Evolutionary conservation across 768 basidiomycete genomes (phyloP).

Genomic region (Cystobasidium tubakii): DNA sequence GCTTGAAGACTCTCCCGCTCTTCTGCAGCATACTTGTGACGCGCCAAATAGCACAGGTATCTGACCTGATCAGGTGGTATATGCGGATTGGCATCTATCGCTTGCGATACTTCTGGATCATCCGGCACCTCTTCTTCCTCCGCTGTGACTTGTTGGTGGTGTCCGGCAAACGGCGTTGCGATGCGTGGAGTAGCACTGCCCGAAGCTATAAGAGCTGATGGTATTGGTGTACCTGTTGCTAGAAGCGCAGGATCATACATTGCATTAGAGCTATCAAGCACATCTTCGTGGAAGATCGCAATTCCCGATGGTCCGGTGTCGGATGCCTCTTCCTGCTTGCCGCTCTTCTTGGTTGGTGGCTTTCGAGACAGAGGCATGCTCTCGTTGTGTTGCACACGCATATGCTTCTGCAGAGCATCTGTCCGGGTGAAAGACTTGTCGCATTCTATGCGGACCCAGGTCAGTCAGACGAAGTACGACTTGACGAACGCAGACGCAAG

Average conservation of each 20-base stretch:
- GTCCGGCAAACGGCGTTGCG: neutral
- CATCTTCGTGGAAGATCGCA: constrained; percentile 2
- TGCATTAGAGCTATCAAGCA: constrained; percentile 7
- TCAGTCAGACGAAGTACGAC: neutral
- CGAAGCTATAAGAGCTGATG: constrained; percentile 1
- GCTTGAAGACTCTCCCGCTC: constrained; percentile 63
- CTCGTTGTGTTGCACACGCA: constrained; percentile 73
- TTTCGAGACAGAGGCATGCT: constrained; percentile 65
- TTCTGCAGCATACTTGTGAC: constrained; percentile 63
- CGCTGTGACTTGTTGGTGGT: neutral
- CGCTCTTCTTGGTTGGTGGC: constrained; percentile 31
- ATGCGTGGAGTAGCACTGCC: constrained; percentile 9
- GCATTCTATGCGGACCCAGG: constrained; percentile 60
- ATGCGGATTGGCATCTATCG: constrained; percentile 36
- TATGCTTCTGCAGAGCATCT: constrained; percentile 80
- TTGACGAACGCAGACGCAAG: neutral
- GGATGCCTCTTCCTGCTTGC: neutral
- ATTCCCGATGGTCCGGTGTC: neutral
- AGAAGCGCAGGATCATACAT: constrained; percentile 25
- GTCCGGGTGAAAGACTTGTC: constrained; percentile 92
- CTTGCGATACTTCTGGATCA: constrained; percentile 35
- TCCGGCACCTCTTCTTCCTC: constrained; percentile 12
- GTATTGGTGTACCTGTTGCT: constrained; percentile 28
- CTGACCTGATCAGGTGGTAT: constrained; percentile 50
- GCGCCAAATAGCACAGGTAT: constrained; percentile 73